phyloP scores from a whole-genome alignment of 495 filamentous ascomycete species.

The Aspergillus mulundensis region DNA sequence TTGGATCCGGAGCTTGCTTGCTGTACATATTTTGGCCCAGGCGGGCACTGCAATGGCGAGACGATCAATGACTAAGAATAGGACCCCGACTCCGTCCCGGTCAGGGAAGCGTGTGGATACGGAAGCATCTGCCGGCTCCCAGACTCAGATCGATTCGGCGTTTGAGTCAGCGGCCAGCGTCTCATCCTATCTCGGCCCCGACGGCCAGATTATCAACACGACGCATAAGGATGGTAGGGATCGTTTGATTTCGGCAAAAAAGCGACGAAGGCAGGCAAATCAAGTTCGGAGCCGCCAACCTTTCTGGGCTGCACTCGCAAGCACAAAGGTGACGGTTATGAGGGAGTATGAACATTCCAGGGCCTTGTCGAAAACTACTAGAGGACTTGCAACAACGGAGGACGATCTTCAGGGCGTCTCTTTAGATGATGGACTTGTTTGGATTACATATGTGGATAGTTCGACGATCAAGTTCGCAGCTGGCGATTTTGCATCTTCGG shows the following conservation, averaged over 20 bases:
- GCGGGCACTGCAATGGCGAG: constrained; percentile 54
- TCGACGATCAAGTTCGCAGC: constrained; percentile 81
- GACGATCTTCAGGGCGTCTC: constrained; percentile 78
- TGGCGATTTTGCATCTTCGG: constrained; percentile 55
- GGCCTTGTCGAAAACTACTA: constrained; percentile 68
- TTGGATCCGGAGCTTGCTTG: constrained; percentile 62
- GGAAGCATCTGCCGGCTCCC: constrained; percentile 51
- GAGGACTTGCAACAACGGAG: constrained; percentile 64
- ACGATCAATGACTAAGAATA: constrained; percentile 49
- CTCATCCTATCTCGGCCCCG: constrained; percentile 45
- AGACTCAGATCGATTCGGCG: constrained; percentile 42
- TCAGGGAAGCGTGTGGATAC: constrained; percentile 51
- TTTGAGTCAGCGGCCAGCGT: constrained; percentile 44
- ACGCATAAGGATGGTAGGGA: constrained; percentile 50
- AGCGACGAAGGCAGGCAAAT: constrained; percentile 82
- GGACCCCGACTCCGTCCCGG: constrained; percentile 38
- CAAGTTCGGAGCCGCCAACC: constrained; percentile 87
- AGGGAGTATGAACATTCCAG: constrained; percentile 89
- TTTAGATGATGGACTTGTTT: constrained; percentile 75
- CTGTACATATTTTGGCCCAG: constrained; percentile 87
- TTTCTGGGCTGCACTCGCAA: constrained; percentile 90
- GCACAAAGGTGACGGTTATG: constrained; percentile 88
- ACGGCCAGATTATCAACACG: constrained; percentile 49
- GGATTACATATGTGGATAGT: constrained; percentile 80
- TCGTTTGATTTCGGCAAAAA: constrained; percentile 63